These are phyloP conservation scores for Phycomyces blakesleeanus DNA, from an alignment of 192 early-diverging fungal genomes.

Conservation along the genomic window DNA sequence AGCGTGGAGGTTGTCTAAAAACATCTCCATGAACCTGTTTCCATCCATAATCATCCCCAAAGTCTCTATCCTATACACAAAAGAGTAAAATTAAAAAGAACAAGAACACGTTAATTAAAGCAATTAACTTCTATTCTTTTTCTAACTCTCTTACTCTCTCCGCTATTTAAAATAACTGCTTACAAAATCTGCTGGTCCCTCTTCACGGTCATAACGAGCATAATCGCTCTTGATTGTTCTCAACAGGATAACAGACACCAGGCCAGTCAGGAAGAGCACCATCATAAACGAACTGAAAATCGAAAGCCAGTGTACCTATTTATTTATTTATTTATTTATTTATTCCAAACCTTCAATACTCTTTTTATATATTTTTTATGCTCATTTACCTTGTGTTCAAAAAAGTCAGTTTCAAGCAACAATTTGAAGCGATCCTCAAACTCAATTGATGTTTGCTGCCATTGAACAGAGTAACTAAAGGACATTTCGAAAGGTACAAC, in stretches of 20 bases:
- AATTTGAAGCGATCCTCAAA: slow-evolving; percentile 64
- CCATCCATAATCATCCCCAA: slow-evolving; percentile 87
- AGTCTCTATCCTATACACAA: slow-evolving; percentile 47
- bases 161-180: background rate
- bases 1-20: slow-evolving; percentile 65
- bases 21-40: slow-evolving; percentile 87
- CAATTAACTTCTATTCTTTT: background rate
- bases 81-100: too few species aligned
- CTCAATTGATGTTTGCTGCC: slow-evolving; percentile 43
- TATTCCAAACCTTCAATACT: too few species aligned
- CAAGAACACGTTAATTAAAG: slow-evolving; percentile 9
- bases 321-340: too few species aligned
- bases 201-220: slow-evolving; percentile 73
- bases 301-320: slow-evolving; percentile 78
- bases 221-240: slow-evolving; percentile 71
- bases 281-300: slow-evolving; percentile 83
- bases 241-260: slow-evolving; percentile 72
- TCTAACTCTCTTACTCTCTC: background rate
- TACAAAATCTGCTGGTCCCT: slow-evolving; percentile 64
- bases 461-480: slow-evolving; percentile 75
- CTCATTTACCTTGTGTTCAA: slow-evolving; percentile 68
- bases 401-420: slow-evolving; percentile 70
- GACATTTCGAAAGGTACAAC: slow-evolving; percentile 34
- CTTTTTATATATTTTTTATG: background rate
- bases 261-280: slow-evolving; percentile 70